Evolutionary conservation across 257 asterid species (phyloP).

Genomic region (Rubia yunnanensis): DNA sequence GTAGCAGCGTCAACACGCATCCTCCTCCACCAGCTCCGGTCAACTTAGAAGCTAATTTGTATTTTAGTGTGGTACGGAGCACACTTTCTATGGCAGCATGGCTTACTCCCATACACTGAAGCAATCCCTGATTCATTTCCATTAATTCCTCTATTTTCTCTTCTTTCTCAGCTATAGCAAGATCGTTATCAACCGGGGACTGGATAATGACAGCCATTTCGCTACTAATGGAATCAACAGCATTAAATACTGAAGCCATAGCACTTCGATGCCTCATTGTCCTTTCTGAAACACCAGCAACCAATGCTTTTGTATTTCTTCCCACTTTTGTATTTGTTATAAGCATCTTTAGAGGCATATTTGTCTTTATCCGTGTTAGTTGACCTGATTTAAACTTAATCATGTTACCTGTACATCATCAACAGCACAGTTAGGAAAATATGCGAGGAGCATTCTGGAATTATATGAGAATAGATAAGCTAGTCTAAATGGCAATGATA

Average conservation of each 20-base stretch:
- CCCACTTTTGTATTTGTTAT: conserved; percentile 88
- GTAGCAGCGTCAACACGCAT: conserved; percentile 85
- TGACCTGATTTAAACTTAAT: conserved; percentile 80
- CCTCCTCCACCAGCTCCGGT: conserved; percentile 99
- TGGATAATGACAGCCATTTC: conserved; percentile 77
- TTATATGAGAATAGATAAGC: neutral
- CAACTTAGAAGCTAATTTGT: conserved; percentile 72
- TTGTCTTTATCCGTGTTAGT: conserved; percentile 68
- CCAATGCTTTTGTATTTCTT: conserved; percentile 83
- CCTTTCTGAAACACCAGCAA: conserved; percentile 78
- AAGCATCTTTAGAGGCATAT: conserved; percentile 93
- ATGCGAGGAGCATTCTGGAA: neutral
- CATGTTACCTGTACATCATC: conserved; percentile 63
- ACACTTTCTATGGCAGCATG: conserved; percentile 83
- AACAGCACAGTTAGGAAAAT: conserved; percentile 12
- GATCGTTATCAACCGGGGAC: conserved; percentile 72
- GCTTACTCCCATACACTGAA: conserved; percentile 95
- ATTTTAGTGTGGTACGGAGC: conserved; percentile 62
- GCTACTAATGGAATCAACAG: conserved; percentile 80
- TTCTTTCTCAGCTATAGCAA: conserved; percentile 86
- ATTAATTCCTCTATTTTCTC: conserved; percentile 74
- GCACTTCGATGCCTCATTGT: conserved; percentile 62
- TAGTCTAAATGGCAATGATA: no score
- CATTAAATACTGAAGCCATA: conserved; percentile 72
- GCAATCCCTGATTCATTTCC: conserved; percentile 95